Evolutionary conservation across 768 basidiomycete genomes (phyloP).

Genomic region (Dioszegia aurantiaca): DNA sequence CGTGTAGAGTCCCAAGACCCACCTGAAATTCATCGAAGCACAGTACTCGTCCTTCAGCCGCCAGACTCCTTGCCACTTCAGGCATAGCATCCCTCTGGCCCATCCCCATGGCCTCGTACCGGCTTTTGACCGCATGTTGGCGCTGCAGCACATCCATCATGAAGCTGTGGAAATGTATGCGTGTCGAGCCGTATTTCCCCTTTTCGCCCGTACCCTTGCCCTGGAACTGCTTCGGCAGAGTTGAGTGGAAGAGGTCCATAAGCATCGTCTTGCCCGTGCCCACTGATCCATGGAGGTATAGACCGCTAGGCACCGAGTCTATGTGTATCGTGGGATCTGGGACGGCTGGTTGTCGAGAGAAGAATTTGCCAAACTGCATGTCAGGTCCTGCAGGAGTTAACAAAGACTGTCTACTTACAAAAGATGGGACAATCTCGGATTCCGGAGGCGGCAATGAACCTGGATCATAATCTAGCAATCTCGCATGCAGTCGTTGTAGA

Average conservation of each 20-base stretch:
- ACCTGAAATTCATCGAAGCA: constrained; percentile 99
- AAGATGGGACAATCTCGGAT: constrained; percentile 35
- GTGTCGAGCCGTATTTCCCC: constrained; percentile 43
- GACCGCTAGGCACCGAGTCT: constrained; percentile 68
- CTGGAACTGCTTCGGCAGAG: constrained; percentile 57
- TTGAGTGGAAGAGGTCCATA: constrained; percentile 94
- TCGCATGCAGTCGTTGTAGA: constrained; percentile 74
- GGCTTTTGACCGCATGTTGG: constrained; percentile 34
- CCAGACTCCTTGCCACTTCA: constrained; percentile 82
- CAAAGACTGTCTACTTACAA: constrained; percentile 24
- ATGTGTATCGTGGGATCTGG: constrained; percentile 53
- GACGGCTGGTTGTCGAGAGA: constrained; percentile 15
- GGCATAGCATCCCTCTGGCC: constrained; percentile 76
- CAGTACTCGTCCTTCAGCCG: constrained; percentile 74
- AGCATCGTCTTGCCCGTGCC: constrained; percentile 95
- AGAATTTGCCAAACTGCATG: constrained; percentile 33
- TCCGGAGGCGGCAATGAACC: constrained; percentile 59
- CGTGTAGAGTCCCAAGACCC: constrained; percentile 36
- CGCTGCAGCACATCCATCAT: constrained; percentile 99
- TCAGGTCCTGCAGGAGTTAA: background rate
- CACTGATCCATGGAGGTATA: constrained; percentile 94
- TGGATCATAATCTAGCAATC: constrained; percentile 68
- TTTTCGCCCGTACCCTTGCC: background rate
- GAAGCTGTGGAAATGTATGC: constrained; percentile 97
- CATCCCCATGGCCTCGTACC: constrained; percentile 56